Conservation (phyloP, 73 alveolate species). For the Paramecium tetraurelia region DNA sequence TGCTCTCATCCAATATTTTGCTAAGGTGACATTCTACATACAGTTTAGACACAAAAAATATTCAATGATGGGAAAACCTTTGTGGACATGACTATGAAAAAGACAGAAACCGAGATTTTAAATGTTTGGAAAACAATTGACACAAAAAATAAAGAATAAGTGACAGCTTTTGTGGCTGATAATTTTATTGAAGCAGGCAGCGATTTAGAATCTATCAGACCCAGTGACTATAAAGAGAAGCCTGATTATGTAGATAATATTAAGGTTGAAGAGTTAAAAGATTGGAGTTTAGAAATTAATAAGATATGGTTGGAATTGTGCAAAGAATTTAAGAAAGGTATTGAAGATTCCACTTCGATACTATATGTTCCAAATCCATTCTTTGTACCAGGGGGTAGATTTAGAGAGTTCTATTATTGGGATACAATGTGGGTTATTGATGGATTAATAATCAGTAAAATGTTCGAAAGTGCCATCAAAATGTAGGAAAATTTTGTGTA, state of each 20-base stretch:
- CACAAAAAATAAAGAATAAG: not conserved
- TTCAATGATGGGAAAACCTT: slow-evolving; percentile 13
- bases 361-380: not conserved
- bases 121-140: not conserved
- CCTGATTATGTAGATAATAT: not conserved
- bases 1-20: slow-evolving; percentile 11
- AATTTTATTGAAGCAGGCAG: not conserved
- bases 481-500: not conserved
- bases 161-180: not conserved
- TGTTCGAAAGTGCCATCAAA: slow-evolving; percentile 37
- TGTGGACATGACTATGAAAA: slow-evolving; percentile 32
- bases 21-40: not conserved
- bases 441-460: not conserved
- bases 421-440: slow-evolving; percentile 45
- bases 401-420: slow-evolving; percentile 34
- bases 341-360: not conserved
- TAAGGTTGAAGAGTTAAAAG: not conserved
- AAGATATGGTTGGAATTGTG: not conserved
- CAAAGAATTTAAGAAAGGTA: not conserved
- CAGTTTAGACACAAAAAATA: not conserved
- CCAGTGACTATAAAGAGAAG: not conserved
- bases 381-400: slow-evolving; percentile 48
- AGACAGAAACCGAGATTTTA: not conserved
- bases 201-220: not conserved
- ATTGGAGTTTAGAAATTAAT: slow-evolving; percentile 7